phyloP scores from a whole-genome alignment of 345 rosid genomes.

The Salix arbutifolia region DNA sequence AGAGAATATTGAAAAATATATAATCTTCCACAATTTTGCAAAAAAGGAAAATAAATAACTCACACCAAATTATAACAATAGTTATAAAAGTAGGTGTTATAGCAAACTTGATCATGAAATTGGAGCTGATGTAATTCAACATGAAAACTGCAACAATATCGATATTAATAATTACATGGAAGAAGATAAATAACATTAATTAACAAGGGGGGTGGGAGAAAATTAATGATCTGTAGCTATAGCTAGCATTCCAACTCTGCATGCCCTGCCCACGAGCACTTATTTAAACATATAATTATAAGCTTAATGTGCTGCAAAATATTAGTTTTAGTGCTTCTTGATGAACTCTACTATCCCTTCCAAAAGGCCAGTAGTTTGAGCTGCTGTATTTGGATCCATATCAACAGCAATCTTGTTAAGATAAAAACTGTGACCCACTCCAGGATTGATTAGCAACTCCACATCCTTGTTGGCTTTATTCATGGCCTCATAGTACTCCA shows the following conservation, averaged over 20 bases:
- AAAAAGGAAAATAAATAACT: too few relatives aligned
- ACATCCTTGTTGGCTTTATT: slow-evolving; percentile 42
- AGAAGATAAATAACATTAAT: background rate
- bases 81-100: too few relatives aligned
- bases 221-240: background rate
- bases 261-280: background rate
- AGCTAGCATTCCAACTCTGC: background rate
- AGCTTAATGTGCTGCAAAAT: background rate
- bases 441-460: slow-evolving; percentile 39
- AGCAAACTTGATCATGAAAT: too few relatives aligned
- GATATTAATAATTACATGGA: background rate
- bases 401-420: slow-evolving; percentile 51
- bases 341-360: slow-evolving; percentile 39
- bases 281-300: background rate
- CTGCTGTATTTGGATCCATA: slow-evolving; percentile 36
- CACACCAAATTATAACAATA: too few relatives aligned
- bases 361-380: slow-evolving; percentile 30
- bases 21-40: too few relatives aligned
- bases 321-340: slow-evolving; percentile 18
- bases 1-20: too few relatives aligned
- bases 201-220: background rate
- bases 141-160: background rate
- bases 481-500: slow-evolving; percentile 58
- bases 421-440: slow-evolving; percentile 61
- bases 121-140: too few relatives aligned